Evolutionary conservation across 305 asterid species (phyloP).

Genomic region (Ruellia speciosa): DNA sequence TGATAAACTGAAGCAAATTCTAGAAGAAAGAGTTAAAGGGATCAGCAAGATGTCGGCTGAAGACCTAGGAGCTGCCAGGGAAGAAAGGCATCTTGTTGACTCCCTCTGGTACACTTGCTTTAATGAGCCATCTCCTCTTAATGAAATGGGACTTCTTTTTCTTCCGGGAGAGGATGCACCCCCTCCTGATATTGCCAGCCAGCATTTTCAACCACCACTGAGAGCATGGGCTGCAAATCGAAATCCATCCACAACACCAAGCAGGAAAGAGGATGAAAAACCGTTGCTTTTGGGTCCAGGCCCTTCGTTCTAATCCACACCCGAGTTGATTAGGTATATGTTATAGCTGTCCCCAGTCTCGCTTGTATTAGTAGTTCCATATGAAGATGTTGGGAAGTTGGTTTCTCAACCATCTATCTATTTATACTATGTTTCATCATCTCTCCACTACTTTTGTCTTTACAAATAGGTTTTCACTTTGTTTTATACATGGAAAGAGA

Average conservation of each 20-base stretch:
- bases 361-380: no score
- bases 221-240: constrained; percentile 70
- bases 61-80: constrained; percentile 67
- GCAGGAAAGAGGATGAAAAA: constrained; percentile 35
- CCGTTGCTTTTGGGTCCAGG: constrained; percentile 55
- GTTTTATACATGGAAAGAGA: no score
- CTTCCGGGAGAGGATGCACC: constrained; percentile 73
- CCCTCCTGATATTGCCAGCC: constrained; percentile 75
- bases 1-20: constrained; percentile 51
- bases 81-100: constrained; percentile 73
- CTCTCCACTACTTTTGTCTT: no score
- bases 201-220: constrained; percentile 65
- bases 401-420: no score
- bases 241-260: constrained; percentile 27
- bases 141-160: constrained; percentile 56
- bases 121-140: constrained; percentile 67
- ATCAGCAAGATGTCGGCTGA: constrained; percentile 62
- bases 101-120: constrained; percentile 59
- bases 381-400: no score
- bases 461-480: no score
- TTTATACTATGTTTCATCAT: no score
- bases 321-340: background rate
- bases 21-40: constrained; percentile 51
- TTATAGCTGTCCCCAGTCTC: no score
- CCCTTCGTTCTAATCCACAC: constrained; percentile 12